Conservation (phyloP, 495 filamentous ascomycete species). For the Melanomma pulvis-pyrius region DNA sequence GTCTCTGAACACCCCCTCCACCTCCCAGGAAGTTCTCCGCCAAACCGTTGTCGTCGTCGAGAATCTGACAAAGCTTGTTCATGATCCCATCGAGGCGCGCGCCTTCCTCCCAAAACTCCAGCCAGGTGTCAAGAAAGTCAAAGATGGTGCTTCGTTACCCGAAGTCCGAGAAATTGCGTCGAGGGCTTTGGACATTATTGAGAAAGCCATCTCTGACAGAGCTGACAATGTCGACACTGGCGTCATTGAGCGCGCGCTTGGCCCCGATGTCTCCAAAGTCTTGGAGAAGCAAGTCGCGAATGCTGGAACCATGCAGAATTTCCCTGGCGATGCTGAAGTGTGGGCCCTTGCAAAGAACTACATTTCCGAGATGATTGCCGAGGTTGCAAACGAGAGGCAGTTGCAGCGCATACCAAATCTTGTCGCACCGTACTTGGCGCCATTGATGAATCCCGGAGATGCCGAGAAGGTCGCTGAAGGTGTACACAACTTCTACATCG, state of each 20-base stretch:
- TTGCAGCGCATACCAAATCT: slow-evolving; percentile 67
- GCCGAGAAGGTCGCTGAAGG: slow-evolving; percentile 64
- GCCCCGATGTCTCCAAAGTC: slow-evolving; percentile 74
- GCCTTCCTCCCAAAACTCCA: slow-evolving; percentile 95
- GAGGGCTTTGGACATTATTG: slow-evolving; percentile 80
- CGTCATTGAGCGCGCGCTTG: slow-evolving; percentile 67
- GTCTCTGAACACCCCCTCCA: slow-evolving; percentile 84
- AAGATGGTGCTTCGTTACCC: slow-evolving; percentile 85
- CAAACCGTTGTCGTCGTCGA: slow-evolving; percentile 98
- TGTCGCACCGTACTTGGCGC: slow-evolving; percentile 73
- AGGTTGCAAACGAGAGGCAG: slow-evolving; percentile 84
- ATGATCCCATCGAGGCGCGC: slow-evolving; percentile 93
- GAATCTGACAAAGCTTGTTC: slow-evolving; percentile 97
- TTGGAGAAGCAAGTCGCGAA: slow-evolving; percentile 75
- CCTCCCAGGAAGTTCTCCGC: slow-evolving; percentile 89
- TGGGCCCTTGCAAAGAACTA: slow-evolving; percentile 72
- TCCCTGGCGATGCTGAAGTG: slow-evolving; percentile 62
- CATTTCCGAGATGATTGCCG: slow-evolving; percentile 82
- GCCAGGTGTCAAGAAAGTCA: slow-evolving; percentile 87
- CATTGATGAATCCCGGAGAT: slow-evolving; percentile 62
- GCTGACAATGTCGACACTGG: slow-evolving; percentile 57
- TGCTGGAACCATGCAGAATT: slow-evolving; percentile 60
- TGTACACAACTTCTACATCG: slow-evolving; percentile 70
- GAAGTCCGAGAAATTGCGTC: slow-evolving; percentile 91
- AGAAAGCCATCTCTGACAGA: slow-evolving; percentile 82